Base-by-base conservation (phyloP, 2,329 filamentous ascomycete genomes). In the Rachicladosporium sp. region DNA sequence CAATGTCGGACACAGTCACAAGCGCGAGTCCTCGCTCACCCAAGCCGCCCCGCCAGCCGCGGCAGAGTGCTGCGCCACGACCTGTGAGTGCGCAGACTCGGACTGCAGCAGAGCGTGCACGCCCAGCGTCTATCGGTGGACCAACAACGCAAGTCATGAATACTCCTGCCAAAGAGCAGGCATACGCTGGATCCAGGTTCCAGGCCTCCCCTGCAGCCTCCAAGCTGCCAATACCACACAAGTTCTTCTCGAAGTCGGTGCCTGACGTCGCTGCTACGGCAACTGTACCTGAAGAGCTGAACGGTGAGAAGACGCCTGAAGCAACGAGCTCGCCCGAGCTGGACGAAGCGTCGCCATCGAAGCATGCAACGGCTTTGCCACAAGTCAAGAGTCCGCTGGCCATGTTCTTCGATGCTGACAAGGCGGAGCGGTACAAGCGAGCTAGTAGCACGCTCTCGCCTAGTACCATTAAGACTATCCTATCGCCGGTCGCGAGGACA, bases 141-240 rank as follows among this genome's bases (percentile, higher is more conserved):
- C 36, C 61, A 61, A 23, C 63, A 36, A 51, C 57, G 38, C 56
- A 59, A 31, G 55, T 56, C 34, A 11, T 33, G 31, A 11, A 33
- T 3, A 62, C 62, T 6, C 66, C 67, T 29, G 54, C 58, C 35
- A 68, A 76, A 43, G 55, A 59, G 45, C 55, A 59, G 45, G 78
- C 81, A 34, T 98, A 94, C 63, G 91, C 91, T 31, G 91, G 89
- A 10, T 82, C 89, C 29, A 93, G 87, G 4, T 98, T 96, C 60
- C 88, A 95, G 61, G 84, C 87, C 31, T 96, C 91, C 6, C 91
- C 91, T 12, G 89, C 88, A 2, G 82, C 91, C 1, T 93, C 87
- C 6, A 79, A 86, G 15, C 69, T 98, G 27, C 91, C 91, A 1
- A 82, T 95, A 43, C 91, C 91, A 27, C 23, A 27, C 8, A 93